phyloP scores from a whole-genome alignment of 176 grass and related monocot genomes.

The Metroxylon sagu region DNA sequence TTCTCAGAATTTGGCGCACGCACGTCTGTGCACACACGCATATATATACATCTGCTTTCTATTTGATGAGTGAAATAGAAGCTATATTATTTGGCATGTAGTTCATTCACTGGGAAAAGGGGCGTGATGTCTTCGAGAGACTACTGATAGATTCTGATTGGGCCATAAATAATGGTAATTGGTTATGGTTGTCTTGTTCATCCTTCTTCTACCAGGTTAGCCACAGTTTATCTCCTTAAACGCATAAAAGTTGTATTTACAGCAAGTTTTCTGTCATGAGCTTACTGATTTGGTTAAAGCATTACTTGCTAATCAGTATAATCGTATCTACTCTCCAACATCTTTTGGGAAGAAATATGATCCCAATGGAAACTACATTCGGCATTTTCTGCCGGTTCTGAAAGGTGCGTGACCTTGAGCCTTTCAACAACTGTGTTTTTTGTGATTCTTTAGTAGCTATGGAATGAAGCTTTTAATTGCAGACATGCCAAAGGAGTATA shows the following conservation, averaged over 20 bases:
- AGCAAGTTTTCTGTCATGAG: background rate
- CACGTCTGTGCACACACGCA: too few species aligned
- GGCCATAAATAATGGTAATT: slow-evolving; percentile 90
- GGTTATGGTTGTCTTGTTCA: slow-evolving; percentile 93
- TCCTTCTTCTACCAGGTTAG: slow-evolving; percentile 86
- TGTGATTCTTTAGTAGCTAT: background rate
- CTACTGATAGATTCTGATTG: slow-evolving; percentile 85
- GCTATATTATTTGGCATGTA: slow-evolving; percentile 8
- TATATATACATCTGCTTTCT: background rate
- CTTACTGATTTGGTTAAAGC: background rate
- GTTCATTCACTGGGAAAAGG: slow-evolving; percentile 98
- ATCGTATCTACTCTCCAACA: slow-evolving; percentile 80
- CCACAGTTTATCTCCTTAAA: too few species aligned
- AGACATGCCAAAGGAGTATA: slow-evolving; percentile 93
- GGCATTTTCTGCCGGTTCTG: slow-evolving; percentile 70
- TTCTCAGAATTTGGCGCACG: too few species aligned
- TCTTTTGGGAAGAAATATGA: slow-evolving; percentile 94
- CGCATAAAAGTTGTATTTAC: too few species aligned
- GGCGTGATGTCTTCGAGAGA: slow-evolving; percentile 80
- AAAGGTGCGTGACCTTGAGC: slow-evolving; percentile 46
- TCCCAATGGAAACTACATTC: slow-evolving; percentile 69
- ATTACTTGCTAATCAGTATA: slow-evolving; percentile 34
- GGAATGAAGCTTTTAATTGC: background rate
- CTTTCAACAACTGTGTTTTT: background rate
- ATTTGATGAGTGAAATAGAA: background rate